These are phyloP conservation scores for Beauveria varroae DNA, from an alignment of 2,329 filamentous ascomycete genomes.

Conservation along the genomic window DNA sequence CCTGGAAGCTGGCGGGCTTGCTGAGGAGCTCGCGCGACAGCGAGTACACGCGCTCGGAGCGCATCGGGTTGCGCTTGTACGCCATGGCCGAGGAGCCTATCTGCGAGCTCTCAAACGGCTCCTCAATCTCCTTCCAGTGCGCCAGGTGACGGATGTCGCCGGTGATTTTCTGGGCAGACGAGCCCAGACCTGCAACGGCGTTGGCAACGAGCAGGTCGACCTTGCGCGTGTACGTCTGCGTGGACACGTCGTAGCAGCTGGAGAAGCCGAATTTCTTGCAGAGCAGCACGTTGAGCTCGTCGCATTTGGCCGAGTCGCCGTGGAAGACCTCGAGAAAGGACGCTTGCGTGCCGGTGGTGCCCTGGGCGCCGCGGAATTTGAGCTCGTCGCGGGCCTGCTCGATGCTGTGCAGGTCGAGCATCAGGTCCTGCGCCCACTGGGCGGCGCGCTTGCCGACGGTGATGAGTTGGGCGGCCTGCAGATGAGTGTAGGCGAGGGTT, in stretches of 20 bases:
- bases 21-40: constrained; percentile 39
- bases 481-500: constrained; percentile 70
- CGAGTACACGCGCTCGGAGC: constrained; percentile 38
- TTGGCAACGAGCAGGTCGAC: constrained; percentile 77
- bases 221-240: constrained; percentile 67
- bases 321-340: constrained; percentile 51
- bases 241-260: constrained; percentile 47
- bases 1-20: constrained; percentile 27
- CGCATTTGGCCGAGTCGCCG: constrained; percentile 40
- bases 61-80: constrained; percentile 43
- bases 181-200: constrained; percentile 69
- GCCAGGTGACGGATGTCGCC: constrained; percentile 69
- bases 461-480: constrained; percentile 54
- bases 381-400: constrained; percentile 62
- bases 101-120: constrained; percentile 74
- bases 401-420: constrained; percentile 65
- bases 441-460: constrained; percentile 62
- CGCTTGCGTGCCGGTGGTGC: constrained; percentile 70
- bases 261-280: constrained; percentile 50
- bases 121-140: constrained; percentile 74
- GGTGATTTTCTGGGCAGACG: constrained; percentile 65
- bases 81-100: constrained; percentile 52
- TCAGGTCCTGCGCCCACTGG: constrained; percentile 60
- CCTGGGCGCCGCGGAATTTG: constrained; percentile 63
- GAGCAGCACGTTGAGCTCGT: constrained; percentile 47